Conservation (phyloP, 345 rosid species). For the Toxicodendron radicans region DNA sequence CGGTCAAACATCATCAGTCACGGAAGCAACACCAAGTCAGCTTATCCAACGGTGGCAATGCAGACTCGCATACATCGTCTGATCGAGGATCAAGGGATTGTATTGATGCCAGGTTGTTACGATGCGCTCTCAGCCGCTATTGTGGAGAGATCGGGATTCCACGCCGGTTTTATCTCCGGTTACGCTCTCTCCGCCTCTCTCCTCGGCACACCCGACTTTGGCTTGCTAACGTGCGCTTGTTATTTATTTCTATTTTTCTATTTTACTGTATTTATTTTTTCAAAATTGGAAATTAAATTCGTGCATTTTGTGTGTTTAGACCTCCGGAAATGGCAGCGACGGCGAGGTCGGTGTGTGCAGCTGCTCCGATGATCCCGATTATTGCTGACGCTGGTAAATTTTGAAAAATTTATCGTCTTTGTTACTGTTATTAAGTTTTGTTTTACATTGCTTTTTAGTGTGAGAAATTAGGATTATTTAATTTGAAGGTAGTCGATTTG, state of each 20-base stretch:
- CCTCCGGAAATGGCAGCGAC: conserved; percentile 55
- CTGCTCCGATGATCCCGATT: conserved; percentile 44
- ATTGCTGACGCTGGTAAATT: conserved; percentile 45
- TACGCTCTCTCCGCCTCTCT: conserved; percentile 52
- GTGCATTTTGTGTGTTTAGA: conserved; percentile 13
- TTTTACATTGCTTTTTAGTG: neutral
- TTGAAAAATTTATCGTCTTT: neutral
- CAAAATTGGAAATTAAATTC: neutral
- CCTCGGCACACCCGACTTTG: conserved; percentile 55
- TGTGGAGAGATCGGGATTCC: conserved; percentile 46
- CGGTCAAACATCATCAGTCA: conserved; percentile 5
- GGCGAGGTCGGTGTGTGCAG: conserved; percentile 43
- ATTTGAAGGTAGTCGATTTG: too few relatives aligned
- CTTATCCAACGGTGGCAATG: conserved; percentile 41
- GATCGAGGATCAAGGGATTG: conserved; percentile 47
- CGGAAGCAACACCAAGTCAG: neutral
- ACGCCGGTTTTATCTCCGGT: conserved; percentile 51
- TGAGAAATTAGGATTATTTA: too few relatives aligned
- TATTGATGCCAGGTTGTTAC: conserved; percentile 52
- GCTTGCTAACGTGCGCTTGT: conserved; percentile 42
- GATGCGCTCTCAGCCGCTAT: conserved; percentile 56
- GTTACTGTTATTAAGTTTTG: neutral
- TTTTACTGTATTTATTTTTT: neutral
- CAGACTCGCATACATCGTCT: conserved; percentile 46
- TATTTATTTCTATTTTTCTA: conserved; percentile 8